phyloP scores from a whole-genome alignment of 164 flowering plant genomes.

The Vitis cinerea region DNA sequence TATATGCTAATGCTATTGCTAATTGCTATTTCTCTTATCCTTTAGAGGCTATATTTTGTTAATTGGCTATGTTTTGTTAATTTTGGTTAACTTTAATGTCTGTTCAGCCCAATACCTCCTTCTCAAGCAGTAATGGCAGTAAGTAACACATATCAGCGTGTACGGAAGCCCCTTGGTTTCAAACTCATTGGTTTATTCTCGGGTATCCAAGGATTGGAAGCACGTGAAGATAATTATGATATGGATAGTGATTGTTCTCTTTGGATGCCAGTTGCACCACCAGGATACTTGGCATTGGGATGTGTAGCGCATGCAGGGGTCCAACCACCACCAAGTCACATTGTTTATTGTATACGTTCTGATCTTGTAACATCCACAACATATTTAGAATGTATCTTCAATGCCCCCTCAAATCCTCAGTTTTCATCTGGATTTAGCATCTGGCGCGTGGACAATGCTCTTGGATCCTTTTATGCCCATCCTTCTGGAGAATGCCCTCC shows the following conservation, averaged over 20 bases:
- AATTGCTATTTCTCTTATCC: neutral
- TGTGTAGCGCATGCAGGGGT: conserved; percentile 78
- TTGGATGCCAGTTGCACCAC: conserved; percentile 92
- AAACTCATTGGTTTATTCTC: conserved; percentile 68
- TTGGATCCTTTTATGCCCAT: conserved; percentile 88
- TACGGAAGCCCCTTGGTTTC: conserved; percentile 85
- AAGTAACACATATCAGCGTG: conserved; percentile 88
- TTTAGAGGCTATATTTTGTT: neutral
- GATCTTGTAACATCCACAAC: conserved; percentile 78
- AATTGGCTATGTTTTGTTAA: neutral
- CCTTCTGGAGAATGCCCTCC: conserved; percentile 54
- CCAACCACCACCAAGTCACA: conserved; percentile 80
- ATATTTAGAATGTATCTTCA: conserved; percentile 67
- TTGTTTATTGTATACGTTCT: conserved; percentile 85
- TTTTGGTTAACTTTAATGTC: conserved; percentile 1
- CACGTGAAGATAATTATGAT: conserved; percentile 26
- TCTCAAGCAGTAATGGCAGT: conserved; percentile 92
- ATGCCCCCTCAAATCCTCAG: conserved; percentile 39
- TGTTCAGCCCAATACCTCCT: conserved; percentile 88
- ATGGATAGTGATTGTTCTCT: conserved; percentile 63
- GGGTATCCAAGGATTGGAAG: conserved; percentile 42
- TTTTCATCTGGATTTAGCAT: conserved; percentile 76
- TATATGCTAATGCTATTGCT: neutral
- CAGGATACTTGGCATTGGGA: conserved; percentile 79
- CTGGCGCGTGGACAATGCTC: conserved; percentile 88